Percentiles rank a stretch among this genome's conserved stretches.
Evolutionary conservation across 345 rosid genomes (phyloP).

Genomic region (Melastoma malabathricum): DNA sequence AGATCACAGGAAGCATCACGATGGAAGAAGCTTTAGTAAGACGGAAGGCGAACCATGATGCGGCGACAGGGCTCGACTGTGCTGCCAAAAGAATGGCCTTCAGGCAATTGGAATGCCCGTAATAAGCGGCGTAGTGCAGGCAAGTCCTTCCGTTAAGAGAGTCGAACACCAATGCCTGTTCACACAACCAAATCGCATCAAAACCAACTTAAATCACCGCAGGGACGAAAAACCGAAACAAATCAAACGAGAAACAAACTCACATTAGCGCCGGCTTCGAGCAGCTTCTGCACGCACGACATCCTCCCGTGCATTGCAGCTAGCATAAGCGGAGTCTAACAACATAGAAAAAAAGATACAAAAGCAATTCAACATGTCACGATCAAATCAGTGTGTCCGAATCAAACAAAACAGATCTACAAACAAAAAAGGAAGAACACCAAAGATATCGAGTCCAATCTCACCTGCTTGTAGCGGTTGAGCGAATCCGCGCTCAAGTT

Average conservation of each 20-base stretch:
- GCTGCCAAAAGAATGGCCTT: conserved; percentile 72
- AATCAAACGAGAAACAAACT: conserved; percentile 9
- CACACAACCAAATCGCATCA: conserved; percentile 2
- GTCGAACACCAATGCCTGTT: conserved; percentile 88
- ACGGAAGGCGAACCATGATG: conserved; percentile 42
- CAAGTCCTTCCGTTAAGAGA: conserved; percentile 80
- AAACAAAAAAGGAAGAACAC: neutral
- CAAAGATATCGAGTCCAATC: conserved; percentile 2
- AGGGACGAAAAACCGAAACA: neutral
- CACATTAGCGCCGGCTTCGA: conserved; percentile 97
- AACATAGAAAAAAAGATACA: conserved; percentile 2
- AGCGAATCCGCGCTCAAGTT: conserved; percentile 63
- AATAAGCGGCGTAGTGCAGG: conserved; percentile 88
- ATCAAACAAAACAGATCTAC: conserved; percentile 5
- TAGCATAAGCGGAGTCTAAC: conserved; percentile 89
- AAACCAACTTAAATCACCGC: conserved; percentile 4
- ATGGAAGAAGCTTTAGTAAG: neutral
- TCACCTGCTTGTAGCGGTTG: conserved; percentile 91
- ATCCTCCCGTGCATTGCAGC: conserved; percentile 97
- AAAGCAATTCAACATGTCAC: neutral
- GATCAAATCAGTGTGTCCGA: no score
- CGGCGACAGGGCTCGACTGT: conserved; percentile 69
- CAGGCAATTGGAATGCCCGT: conserved; percentile 75
- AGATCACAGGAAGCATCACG: neutral
- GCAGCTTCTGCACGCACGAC: conserved; percentile 63